Conservation (phyloP, 1,284 basidiomycete genomes). For the Ceratorhiza oryzae-sativae region DNA sequence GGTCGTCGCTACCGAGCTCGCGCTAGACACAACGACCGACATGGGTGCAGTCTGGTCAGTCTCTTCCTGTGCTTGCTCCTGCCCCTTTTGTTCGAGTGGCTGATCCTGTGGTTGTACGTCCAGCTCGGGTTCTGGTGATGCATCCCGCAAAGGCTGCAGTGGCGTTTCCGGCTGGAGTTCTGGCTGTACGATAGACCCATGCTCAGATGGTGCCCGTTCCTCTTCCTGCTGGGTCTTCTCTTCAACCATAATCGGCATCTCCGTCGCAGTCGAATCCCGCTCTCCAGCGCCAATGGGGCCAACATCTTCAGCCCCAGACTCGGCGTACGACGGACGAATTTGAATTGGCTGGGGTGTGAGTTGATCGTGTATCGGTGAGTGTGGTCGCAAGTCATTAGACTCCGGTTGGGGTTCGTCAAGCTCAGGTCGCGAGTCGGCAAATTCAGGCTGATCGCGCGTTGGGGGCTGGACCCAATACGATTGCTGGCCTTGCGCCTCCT, state of each 20-base stretch:
- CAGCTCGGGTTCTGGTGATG: no score
- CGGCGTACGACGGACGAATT: neutral
- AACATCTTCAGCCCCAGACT: neutral
- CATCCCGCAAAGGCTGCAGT: no score
- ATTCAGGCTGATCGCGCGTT: neutral
- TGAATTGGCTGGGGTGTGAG: neutral
- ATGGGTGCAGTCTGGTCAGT: neutral
- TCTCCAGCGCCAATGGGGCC: neutral
- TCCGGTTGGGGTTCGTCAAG: neutral
- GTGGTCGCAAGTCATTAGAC: neutral
- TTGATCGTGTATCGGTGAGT: neutral
- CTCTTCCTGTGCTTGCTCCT: neutral
- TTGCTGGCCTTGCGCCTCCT: neutral
- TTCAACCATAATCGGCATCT: neutral
- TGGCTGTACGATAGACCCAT: neutral
- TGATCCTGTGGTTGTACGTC: no score
- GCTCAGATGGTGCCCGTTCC: neutral
- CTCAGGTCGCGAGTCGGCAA: neutral
- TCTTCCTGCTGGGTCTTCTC: neutral
- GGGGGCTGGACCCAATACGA: neutral
- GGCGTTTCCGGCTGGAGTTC: no score
- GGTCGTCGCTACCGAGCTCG: neutral
- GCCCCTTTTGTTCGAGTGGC: neutral
- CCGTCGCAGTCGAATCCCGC: neutral
- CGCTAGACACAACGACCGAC: neutral